Evolutionary conservation across 371 early-diverging fungal species (phyloP).

Genomic region (Mucor plumbeus): DNA sequence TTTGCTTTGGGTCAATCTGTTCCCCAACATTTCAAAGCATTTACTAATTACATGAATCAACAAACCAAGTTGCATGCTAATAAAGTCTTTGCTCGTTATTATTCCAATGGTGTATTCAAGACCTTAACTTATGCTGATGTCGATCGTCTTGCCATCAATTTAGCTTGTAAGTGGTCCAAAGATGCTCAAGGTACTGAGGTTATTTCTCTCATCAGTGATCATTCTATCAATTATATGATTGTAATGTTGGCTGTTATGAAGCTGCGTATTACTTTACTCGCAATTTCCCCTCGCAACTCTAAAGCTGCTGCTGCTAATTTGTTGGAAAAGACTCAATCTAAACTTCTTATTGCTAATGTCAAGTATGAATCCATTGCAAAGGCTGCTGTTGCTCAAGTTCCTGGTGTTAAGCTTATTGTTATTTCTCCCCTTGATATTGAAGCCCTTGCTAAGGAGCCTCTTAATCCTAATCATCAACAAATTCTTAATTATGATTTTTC

Average conservation of each 20-base stretch:
- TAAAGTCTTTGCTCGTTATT: constrained; percentile 11
- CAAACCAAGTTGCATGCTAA: constrained; percentile 13
- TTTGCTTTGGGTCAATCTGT: neutral
- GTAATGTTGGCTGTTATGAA: constrained; percentile 34
- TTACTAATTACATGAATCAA: constrained; percentile 3
- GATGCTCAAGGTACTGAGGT: neutral
- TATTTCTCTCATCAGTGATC: constrained; percentile 32
- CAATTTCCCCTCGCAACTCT: constrained; percentile 43
- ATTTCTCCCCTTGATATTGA: constrained; percentile 22
- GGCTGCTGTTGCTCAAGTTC: neutral
- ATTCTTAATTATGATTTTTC: constrained; percentile 11
- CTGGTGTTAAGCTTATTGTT: constrained; percentile 4
- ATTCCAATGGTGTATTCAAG: constrained; percentile 9
- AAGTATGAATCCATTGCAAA: constrained; percentile 27
- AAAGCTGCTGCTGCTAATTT: constrained; percentile 32
- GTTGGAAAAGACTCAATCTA: constrained; percentile 28
- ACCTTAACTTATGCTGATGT: constrained; percentile 36
- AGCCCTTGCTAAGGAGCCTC: constrained; percentile 17
- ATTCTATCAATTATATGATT: constrained; percentile 28
- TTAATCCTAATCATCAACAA: constrained; percentile 6
- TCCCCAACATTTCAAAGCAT: neutral
- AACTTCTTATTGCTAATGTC: constrained; percentile 19
- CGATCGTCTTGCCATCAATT: constrained; percentile 33
- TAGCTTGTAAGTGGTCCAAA: constrained; percentile 31
- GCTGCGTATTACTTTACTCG: constrained; percentile 24